Evolutionary conservation across 352 stramenopile genomes (phyloP).

Genomic region (Phytophthora brassicae): DNA sequence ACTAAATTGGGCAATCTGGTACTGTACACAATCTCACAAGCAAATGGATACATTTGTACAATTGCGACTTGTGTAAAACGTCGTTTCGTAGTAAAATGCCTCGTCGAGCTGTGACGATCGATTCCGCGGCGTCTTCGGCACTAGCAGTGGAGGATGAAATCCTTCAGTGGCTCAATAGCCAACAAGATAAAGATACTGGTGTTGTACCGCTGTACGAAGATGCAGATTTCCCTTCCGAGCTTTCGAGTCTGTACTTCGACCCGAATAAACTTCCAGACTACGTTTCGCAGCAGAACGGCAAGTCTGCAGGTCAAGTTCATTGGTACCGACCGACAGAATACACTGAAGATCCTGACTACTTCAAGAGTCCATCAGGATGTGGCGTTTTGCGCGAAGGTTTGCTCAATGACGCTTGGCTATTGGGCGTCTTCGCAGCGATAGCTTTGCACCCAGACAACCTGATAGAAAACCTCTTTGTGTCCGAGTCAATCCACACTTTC

Average conservation of each 20-base stretch:
- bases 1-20: no score
- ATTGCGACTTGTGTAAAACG: background rate
- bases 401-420: conserved; percentile 84
- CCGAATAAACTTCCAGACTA: conserved; percentile 63
- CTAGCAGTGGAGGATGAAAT: conserved; percentile 48
- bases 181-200: conserved; percentile 22
- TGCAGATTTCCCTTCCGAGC: conserved; percentile 45
- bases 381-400: conserved; percentile 56
- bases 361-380: conserved; percentile 69
- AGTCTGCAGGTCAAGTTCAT: conserved; percentile 24
- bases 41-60: no score
- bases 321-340: conserved; percentile 82
- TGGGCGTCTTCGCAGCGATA: conserved; percentile 84
- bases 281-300: conserved; percentile 28
- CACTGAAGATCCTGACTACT: conserved; percentile 80
- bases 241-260: conserved; percentile 62
- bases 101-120: conserved; percentile 12
- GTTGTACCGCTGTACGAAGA: conserved; percentile 53
- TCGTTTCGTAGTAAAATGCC: conserved; percentile 17
- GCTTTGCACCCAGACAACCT: conserved; percentile 80
- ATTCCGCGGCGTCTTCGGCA: conserved; percentile 10
- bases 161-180: conserved; percentile 36
- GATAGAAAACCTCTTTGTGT: conserved; percentile 91
- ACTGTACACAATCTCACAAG: no score
- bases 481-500: conserved; percentile 74